phyloP scores from a whole-genome alignment of 768 basidiomycete genomes.

The Postia placenta region DNA sequence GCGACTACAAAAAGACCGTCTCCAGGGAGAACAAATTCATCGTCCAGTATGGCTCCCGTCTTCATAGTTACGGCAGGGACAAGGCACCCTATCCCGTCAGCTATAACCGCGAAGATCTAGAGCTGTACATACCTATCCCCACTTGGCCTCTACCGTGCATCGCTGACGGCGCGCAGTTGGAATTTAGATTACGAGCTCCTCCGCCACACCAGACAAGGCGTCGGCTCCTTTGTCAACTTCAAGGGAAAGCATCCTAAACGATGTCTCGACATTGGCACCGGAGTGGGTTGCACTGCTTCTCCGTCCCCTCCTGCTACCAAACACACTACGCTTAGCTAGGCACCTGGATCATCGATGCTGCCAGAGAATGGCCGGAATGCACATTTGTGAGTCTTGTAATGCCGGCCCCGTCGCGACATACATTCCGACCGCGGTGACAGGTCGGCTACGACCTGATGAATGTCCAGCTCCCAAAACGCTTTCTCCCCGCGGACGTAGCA shows the following conservation, averaged over 20 bases:
- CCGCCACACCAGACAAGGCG: neutral
- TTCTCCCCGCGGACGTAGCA: conserved; percentile 46
- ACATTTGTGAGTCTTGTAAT: conserved; percentile 46
- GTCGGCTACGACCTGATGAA: conserved; percentile 79
- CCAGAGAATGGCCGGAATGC: conserved; percentile 62
- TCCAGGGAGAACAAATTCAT: conserved; percentile 53
- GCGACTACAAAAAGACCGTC: conserved; percentile 3
- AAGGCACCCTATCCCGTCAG: conserved; percentile 78
- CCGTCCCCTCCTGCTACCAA: conserved; percentile 1
- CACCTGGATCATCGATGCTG: conserved; percentile 68
- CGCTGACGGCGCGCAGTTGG: conserved; percentile 3
- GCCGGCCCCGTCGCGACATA: neutral
- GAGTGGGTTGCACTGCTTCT: conserved; percentile 46
- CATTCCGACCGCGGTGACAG: conserved; percentile 26
- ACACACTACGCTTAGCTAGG: conserved; percentile 40
- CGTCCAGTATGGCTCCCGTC: conserved; percentile 53
- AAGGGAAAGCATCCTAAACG: conserved; percentile 41
- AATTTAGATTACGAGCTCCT: conserved; percentile 10
- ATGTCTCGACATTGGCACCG: conserved; percentile 68
- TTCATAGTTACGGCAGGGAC: conserved; percentile 64
- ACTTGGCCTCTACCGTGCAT: neutral
- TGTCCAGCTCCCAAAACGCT: conserved; percentile 53
- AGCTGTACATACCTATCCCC: conserved; percentile 44
- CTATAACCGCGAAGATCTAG: conserved; percentile 61
- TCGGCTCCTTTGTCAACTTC: conserved; percentile 48